A percentile compares a stretch with the other conserved stretches of the same genome.
Evolutionary conservation across 2,329 filamentous ascomycete species (phyloP).

Genomic region (Fusarium begoniae): DNA sequence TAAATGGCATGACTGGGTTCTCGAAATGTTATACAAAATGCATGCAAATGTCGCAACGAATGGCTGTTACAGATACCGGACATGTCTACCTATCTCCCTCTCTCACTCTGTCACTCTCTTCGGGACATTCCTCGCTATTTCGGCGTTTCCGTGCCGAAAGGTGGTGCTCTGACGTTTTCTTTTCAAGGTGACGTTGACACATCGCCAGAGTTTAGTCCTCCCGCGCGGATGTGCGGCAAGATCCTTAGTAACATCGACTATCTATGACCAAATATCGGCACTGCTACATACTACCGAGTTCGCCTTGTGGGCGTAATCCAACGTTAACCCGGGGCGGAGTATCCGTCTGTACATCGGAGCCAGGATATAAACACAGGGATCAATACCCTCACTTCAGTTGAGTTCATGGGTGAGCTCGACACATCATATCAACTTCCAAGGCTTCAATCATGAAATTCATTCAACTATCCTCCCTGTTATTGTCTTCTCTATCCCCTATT

Average conservation of each 20-base stretch:
- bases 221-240: slow-evolving; percentile 25
- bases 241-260: not conserved
- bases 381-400: not conserved
- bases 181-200: slow-evolving; percentile 25
- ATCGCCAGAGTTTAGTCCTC: slow-evolving; percentile 20
- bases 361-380: slow-evolving; percentile 7
- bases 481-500: slow-evolving; percentile 41
- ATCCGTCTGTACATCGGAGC: not conserved
- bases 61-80: not conserved
- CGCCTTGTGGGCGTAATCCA: not conserved
- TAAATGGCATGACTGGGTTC: not conserved
- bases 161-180: slow-evolving; percentile 31
- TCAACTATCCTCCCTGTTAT: slow-evolving; percentile 36
- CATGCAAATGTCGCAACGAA: not conserved
- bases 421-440: not conserved
- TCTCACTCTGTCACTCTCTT: not conserved
- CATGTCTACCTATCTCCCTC: not conserved
- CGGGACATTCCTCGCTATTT: slow-evolving; percentile 11
- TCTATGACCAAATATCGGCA: slow-evolving; percentile 10
- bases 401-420: not conserved
- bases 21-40: not conserved
- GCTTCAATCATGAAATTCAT: slow-evolving; percentile 49
- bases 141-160: slow-evolving; percentile 30
- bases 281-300: not conserved
- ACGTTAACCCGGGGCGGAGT: not conserved